Conservation (phyloP, 352 stramenopile genomes). For the Pythium sukuiense region DNA sequence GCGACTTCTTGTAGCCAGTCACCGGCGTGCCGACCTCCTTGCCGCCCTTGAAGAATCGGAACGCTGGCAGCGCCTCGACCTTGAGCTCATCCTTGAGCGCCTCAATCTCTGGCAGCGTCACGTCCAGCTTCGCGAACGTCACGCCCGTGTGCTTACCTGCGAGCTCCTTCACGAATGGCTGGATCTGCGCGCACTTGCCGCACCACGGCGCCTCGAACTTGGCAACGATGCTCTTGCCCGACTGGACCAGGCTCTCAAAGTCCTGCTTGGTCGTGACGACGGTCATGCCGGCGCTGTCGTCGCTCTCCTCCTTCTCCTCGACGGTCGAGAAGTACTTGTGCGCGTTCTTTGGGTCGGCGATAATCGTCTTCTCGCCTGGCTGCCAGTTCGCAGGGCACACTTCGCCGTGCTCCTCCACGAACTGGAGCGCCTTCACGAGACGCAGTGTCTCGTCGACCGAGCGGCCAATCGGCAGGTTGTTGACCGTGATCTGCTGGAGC, state of each 20-base stretch:
- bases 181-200: constrained; percentile 85
- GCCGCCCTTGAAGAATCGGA: constrained; percentile 84
- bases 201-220: constrained; percentile 89
- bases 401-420: constrained; percentile 91
- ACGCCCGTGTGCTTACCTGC: constrained; percentile 63
- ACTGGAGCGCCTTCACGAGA: constrained; percentile 92
- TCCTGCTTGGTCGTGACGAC: constrained; percentile 59
- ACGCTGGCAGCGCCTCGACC: constrained; percentile 77
- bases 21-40: constrained; percentile 74
- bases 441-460: constrained; percentile 92
- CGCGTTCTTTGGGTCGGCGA: constrained; percentile 76
- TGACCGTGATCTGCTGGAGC: constrained; percentile 88
- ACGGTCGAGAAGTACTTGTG: constrained; percentile 86
- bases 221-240: constrained; percentile 71
- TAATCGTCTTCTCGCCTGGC: constrained; percentile 90
- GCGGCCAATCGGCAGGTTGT: constrained; percentile 92
- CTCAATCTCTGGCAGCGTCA: constrained; percentile 69
- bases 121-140: constrained; percentile 80
- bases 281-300: constrained; percentile 41
- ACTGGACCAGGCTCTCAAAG: constrained; percentile 63
- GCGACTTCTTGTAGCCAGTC: constrained; percentile 84
- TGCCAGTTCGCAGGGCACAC: constrained; percentile 94
- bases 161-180: constrained; percentile 70
- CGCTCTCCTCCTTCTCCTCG: constrained; percentile 39
- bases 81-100: constrained; percentile 72